Evolutionary conservation across 306 rosid species (phyloP).

Genomic region (Cotoneaster glaucophyllus): DNA sequence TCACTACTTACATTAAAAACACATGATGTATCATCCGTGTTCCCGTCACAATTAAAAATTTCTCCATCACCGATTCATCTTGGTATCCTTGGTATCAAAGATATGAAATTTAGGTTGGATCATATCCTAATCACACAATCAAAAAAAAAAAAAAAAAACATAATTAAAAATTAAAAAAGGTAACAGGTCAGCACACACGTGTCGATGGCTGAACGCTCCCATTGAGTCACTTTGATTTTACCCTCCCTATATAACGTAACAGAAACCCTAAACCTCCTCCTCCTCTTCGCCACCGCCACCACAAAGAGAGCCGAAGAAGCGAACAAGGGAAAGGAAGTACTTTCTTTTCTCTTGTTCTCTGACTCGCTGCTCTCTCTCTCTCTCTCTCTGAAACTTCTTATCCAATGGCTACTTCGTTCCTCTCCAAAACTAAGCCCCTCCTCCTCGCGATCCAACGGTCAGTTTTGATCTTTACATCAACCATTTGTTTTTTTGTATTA

Average conservation of each 20-base stretch:
- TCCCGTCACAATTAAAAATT: too few species aligned
- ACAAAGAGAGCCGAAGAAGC: neutral
- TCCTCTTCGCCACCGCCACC: neutral
- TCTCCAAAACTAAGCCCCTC: constrained; percentile 14
- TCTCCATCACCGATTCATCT: neutral
- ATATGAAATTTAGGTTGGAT: neutral
- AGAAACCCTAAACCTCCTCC: constrained; percentile 8
- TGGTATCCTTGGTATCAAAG: neutral
- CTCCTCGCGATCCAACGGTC: constrained; percentile 1
- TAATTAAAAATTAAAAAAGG: neutral
- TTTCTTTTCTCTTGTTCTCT: neutral
- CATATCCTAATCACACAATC: neutral
- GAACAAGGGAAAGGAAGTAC: neutral
- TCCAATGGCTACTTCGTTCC: constrained; percentile 12
- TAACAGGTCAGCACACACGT: neutral
- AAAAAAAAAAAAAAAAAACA: too few species aligned
- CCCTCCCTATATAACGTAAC: neutral
- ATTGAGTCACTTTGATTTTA: neutral
- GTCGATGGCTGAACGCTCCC: neutral
- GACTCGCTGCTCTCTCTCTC: neutral
- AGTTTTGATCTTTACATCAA: neutral
- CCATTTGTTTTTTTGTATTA: neutral
- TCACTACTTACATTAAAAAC: too few species aligned
- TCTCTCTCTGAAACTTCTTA: neutral
- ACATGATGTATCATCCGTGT: too few species aligned